Evolutionary conservation across 164 flowering plant species (phyloP).

Genomic region (Hamamelis virginiana): DNA sequence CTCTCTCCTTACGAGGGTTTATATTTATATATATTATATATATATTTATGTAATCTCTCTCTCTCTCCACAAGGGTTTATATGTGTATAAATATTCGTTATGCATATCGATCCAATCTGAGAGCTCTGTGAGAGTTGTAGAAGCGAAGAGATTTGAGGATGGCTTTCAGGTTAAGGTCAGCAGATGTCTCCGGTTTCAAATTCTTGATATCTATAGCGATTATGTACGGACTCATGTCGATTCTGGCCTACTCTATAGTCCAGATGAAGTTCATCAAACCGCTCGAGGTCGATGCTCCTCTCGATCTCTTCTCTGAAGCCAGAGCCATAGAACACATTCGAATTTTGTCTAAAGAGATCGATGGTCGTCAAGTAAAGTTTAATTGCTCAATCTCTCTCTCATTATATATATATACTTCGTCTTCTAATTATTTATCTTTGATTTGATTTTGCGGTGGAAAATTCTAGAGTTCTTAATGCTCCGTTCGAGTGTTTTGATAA

Average conservation of each 20-base stretch:
- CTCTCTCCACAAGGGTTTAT: neutral
- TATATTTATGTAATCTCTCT: too few species aligned
- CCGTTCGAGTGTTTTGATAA: neutral
- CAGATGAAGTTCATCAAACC: conserved; percentile 75
- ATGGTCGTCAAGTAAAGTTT: conserved; percentile 77
- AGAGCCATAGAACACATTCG: conserved; percentile 78
- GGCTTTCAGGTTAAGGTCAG: conserved; percentile 42
- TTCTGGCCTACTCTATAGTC: conserved; percentile 48
- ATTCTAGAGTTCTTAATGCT: neutral
- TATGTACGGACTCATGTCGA: conserved; percentile 63
- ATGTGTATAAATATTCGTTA: neutral
- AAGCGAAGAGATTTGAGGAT: conserved; percentile 16
- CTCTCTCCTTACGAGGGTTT: too few species aligned
- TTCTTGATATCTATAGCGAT: conserved; percentile 42
- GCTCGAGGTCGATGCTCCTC: conserved; percentile 68
- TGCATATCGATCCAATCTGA: neutral
- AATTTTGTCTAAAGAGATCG: conserved; percentile 66
- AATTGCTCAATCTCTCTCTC: neutral
- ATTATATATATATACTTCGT: neutral
- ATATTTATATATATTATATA: too few species aligned
- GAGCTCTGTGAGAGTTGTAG: too few species aligned
- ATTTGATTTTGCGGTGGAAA: neutral
- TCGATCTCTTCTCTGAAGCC: conserved; percentile 81
- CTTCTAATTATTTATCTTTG: neutral
- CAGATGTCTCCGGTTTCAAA: conserved; percentile 60